Conservation (phyloP, 305 asterid species). For the Fraxinus greggii region DNA sequence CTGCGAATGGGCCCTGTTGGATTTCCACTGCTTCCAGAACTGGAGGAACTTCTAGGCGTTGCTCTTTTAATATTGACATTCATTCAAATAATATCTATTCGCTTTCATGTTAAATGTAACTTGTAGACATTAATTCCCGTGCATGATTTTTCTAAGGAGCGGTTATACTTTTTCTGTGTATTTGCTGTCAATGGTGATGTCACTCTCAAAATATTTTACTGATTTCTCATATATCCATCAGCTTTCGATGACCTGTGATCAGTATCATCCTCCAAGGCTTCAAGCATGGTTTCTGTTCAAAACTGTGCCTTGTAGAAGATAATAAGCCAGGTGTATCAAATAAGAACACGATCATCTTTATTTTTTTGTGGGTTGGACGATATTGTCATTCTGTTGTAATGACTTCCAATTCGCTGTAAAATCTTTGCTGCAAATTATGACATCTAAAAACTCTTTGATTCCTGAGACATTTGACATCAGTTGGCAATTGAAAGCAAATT, state of each 20-base stretch:
- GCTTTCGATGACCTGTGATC: slow-evolving; percentile 63
- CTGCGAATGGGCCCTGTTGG: slow-evolving; percentile 37
- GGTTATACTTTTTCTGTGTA: neutral
- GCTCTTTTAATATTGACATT: slow-evolving; percentile 12
- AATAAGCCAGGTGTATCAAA: slow-evolving; percentile 13
- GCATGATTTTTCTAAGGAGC: neutral
- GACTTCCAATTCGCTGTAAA: neutral
- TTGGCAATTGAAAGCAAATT: neutral
- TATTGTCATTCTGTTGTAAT: neutral
- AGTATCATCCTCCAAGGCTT: slow-evolving; percentile 36
- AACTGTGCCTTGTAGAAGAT: slow-evolving; percentile 25
- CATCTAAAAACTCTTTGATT: neutral
- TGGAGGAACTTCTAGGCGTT: slow-evolving; percentile 20
- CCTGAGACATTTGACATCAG: neutral
- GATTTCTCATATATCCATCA: slow-evolving; percentile 43
- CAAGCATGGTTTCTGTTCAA: slow-evolving; percentile 34
- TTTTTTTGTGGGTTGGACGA: neutral
- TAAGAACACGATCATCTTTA: slow-evolving; percentile 14
- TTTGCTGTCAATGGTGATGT: slow-evolving; percentile 19
- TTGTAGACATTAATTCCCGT: neutral
- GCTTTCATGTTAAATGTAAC: slow-evolving; percentile 17
- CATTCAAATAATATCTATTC: slow-evolving; percentile 8
- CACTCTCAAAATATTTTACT: slow-evolving; percentile 25
- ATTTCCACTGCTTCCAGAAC: slow-evolving; percentile 21
- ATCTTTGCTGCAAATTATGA: neutral